Percentiles rank a stretch among this genome's conserved stretches.
Evolutionary conservation across 495 filamentous ascomycete species (phyloP).

Genomic region (Xylaria longipes): DNA sequence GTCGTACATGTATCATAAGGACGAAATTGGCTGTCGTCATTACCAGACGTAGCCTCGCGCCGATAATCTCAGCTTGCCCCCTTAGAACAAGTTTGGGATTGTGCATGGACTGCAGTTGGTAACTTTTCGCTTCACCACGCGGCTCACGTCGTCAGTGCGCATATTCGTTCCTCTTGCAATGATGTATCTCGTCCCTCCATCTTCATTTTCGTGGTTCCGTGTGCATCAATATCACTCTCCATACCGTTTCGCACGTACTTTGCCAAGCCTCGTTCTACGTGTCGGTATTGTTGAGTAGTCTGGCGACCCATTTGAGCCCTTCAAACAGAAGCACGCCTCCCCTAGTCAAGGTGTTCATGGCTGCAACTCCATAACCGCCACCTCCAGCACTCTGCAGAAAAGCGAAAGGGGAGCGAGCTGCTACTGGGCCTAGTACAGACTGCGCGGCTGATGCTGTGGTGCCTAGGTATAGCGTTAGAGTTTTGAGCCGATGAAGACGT

Average conservation of each 20-base stretch:
- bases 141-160: background rate
- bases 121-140: background rate
- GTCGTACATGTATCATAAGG: no score
- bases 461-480: background rate
- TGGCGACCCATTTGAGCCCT: background rate
- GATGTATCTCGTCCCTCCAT: background rate
- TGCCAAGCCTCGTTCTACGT: background rate
- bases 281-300: background rate
- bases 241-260: background rate
- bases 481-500: background rate
- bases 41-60: no score
- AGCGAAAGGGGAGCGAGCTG: background rate
- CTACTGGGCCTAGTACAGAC: background rate
- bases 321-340: background rate
- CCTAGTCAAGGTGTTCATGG: background rate
- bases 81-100: no score
- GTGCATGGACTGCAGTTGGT: background rate
- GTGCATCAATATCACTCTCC: background rate
- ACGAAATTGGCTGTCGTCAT: no score
- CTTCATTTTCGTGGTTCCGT: background rate
- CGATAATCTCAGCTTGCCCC: no score
- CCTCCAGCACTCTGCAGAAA: constrained; percentile 10
- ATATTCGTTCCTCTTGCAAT: background rate
- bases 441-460: background rate
- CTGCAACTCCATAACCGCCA: constrained; percentile 4